Percentiles rank a stretch among this genome's conserved stretches.
phyloP scores from a whole-genome alignment of 495 filamentous ascomycete species.

The Cladorrhinum samala region DNA sequence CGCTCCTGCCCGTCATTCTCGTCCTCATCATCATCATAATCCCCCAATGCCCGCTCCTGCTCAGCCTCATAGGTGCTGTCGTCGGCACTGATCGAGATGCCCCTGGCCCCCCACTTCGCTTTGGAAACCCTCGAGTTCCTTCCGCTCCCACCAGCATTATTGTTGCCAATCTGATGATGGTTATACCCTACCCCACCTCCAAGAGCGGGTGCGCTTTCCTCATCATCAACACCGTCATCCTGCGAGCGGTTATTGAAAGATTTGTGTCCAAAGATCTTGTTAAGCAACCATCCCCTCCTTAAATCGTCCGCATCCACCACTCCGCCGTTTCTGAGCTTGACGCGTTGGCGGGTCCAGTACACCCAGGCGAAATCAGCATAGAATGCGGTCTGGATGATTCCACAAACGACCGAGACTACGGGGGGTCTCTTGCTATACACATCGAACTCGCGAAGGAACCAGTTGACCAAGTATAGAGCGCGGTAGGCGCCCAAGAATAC shows the following conservation, averaged over 20 bases:
- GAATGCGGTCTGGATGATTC: conserved; percentile 81
- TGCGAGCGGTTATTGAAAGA: conserved; percentile 26
- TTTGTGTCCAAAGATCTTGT: conserved; percentile 46
- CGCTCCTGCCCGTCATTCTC: conserved; percentile 21
- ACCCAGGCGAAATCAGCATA: conserved; percentile 97
- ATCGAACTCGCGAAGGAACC: conserved; percentile 65
- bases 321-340: conserved; percentile 86
- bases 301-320: conserved; percentile 92
- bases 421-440: conserved; percentile 54
- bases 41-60: conserved; percentile 14
- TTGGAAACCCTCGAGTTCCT: conserved; percentile 14
- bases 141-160: conserved; percentile 9
- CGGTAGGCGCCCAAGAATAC: conserved; percentile 84
- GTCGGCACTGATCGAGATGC: conserved; percentile 76
- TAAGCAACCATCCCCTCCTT: conserved; percentile 69
- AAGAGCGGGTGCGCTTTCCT: conserved; percentile 45
- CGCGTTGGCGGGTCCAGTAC: conserved; percentile 86
- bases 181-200: conserved; percentile 24
- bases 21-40: background rate
- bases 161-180: conserved; percentile 14
- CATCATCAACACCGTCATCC: conserved; percentile 38
- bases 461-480: conserved; percentile 85
- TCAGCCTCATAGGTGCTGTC: conserved; percentile 58
- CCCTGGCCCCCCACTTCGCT: conserved; percentile 67
- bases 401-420: conserved; percentile 72